phyloP scores from a whole-genome alignment of 2,329 filamentous ascomycete species.

The Fusarium xyrophilum region DNA sequence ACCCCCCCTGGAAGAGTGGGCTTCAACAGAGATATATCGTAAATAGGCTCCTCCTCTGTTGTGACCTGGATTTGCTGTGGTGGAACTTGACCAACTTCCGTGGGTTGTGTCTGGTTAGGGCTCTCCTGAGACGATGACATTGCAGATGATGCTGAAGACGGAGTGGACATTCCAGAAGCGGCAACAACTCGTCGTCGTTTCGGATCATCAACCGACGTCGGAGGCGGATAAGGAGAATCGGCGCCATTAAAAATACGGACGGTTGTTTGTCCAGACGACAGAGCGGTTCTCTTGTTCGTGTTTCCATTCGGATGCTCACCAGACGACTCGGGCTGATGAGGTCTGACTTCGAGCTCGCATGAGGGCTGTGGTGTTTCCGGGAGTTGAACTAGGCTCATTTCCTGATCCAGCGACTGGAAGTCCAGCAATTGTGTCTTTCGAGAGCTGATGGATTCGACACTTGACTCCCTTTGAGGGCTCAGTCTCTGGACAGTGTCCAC shows the following conservation, averaged over 20 bases:
- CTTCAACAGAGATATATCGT: not conserved
- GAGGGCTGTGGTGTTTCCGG: constrained; percentile 1
- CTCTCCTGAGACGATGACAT: not conserved
- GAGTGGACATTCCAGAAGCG: not conserved
- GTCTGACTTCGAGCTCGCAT: not conserved
- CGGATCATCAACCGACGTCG: not conserved
- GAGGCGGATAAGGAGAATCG: not conserved
- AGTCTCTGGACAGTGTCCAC: not conserved
- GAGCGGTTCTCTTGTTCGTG: constrained; percentile 1
- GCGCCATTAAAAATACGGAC: not conserved
- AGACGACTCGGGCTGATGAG: not conserved
- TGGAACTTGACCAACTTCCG: not conserved
- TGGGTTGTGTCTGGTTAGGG: not conserved
- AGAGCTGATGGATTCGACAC: not conserved
- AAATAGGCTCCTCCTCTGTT: not conserved
- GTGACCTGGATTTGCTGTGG: not conserved
- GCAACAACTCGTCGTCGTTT: constrained; percentile 12
- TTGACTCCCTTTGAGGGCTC: not conserved
- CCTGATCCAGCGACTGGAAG: not conserved
- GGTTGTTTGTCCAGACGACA: constrained; percentile 9
- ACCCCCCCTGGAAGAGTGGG: not conserved
- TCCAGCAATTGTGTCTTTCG: not conserved
- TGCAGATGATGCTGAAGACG: not conserved
- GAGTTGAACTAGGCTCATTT: not conserved
- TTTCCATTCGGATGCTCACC: not conserved